Base-by-base conservation (phyloP, 768 basidiomycete genomes). In the Coprinopsis cinerea region DNA sequence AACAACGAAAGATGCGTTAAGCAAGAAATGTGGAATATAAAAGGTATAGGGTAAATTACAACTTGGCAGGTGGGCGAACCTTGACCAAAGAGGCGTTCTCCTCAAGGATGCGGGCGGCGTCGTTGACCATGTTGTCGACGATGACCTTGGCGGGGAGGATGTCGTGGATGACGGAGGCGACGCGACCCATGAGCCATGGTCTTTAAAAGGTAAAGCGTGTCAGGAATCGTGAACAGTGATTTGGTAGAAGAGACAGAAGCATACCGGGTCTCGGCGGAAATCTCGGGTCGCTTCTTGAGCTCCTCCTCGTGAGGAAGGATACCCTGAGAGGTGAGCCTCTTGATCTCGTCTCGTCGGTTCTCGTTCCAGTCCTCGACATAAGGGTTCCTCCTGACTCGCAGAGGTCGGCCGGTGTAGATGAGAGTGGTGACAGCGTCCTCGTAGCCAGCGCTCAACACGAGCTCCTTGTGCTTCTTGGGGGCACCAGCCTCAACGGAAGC, bases 361-460 rank as follows among this genome's bases (percentile, higher is more conserved):
- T 73, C 75, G 36, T 58, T 86, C 88, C 92, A 92, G 55, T 92
- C 82, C 14, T 82, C 82, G 52, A 95, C 78, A 63, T 92, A 96
- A 15, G 87, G 81, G 1, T 90, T 92, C 63, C 83, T 81, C 55
- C 83, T 70, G 30, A 95, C 92, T 32, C 93, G 81, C 57, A 96
- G 70, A 17, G 94, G 93, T 26, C 93, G 82, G 10, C 92, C 92
- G 37, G 90, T 89, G 70, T 81, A 92, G 60, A 95, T 94, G 40
- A 92, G 60, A n/a, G 92, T 94, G 15, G 83, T 85, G 35, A 83
- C 73, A 17, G 82, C 82, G 63, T 93, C 92, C 52, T 88, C 90
- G 57, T 79, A 85, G 7, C 83, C 75, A 25, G 86, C 85, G 52
- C 71, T 76, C 44, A 89, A 51, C 17, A 91, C 62, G 51, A 82